Evolutionary conservation across 176 grass and related monocot species (phyloP).

Genomic region (Musa itinerans): DNA sequence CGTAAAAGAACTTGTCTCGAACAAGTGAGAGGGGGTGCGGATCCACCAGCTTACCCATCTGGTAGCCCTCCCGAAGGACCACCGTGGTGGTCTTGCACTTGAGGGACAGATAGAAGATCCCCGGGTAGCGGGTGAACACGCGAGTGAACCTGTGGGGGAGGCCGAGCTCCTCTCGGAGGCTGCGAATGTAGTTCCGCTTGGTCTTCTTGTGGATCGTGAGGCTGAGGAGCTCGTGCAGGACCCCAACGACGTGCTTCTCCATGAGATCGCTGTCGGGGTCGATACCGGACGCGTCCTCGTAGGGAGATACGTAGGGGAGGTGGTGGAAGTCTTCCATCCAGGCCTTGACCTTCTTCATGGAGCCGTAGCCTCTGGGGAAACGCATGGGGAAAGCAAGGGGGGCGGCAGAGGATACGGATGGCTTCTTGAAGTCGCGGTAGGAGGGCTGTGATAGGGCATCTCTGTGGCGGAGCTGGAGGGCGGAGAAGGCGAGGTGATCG

Average conservation of each 20-base stretch:
- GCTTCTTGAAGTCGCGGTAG: slow-evolving; percentile 49
- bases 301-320: slow-evolving; percentile 87
- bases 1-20: slow-evolving; percentile 77
- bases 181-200: slow-evolving; percentile 64
- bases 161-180: slow-evolving; percentile 66
- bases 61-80: slow-evolving; percentile 72
- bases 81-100: slow-evolving; percentile 86
- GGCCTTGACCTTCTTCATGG: slow-evolving; percentile 84
- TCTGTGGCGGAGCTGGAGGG: slow-evolving; percentile 52
- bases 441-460: slow-evolving; percentile 36
- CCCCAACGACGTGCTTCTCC: slow-evolving; percentile 78
- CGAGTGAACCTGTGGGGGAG: slow-evolving; percentile 83
- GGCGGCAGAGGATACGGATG: slow-evolving; percentile 44
- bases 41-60: slow-evolving; percentile 79
- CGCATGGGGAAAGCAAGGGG: slow-evolving; percentile 86
- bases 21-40: slow-evolving; percentile 42
- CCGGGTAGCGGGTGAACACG: slow-evolving; percentile 74
- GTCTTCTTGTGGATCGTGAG: slow-evolving; percentile 92
- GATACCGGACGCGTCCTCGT: slow-evolving; percentile 62
- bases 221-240: slow-evolving; percentile 78
- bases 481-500: slow-evolving; percentile 42
- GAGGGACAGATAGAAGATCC: slow-evolving; percentile 74
- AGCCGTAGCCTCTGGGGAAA: slow-evolving; percentile 76
- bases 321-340: slow-evolving; percentile 96
- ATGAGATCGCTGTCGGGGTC: slow-evolving; percentile 84